Evolutionary conservation across 345 rosid species (phyloP), one percentile per base, ranked within the genome.

Genomic region (Gossypium longicalyx): DNA sequence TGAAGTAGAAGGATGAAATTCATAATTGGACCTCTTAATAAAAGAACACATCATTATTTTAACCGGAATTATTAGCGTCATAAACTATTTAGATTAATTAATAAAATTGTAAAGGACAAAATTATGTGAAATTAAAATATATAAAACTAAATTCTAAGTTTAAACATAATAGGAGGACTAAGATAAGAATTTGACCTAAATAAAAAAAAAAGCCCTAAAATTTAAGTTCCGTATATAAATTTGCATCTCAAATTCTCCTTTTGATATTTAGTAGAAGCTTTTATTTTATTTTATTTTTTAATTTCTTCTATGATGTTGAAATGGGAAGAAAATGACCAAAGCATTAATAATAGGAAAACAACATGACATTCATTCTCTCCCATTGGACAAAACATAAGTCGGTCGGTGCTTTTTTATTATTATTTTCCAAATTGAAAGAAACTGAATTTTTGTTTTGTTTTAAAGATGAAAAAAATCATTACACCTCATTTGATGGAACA

Each of bases 361-460:
- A 74, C 75, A 59, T 67, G 59, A 60, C 81, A 48, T 81, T 45
- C 64, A 47, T 67, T 68, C 47, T 12, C 44, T 75, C 65, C 34
- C 77, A 34, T 5, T 34, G 1, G 7, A 34, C 7, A 34, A 80
- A 77, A 20, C 64, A 69, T 57, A 71, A 76, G 87, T 82, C 87
- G 87, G 87, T 85, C 82, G 25, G 41, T 34, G 41, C 41, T 34
- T 59, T 59, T 53, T 60, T 69, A 12, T 66, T 67, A 71, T 48
- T 63, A 16, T 45, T 29, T 69, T 44, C 13, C 3, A 17, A 12
- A 68, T 69, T 5, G 25, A 47, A 74, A 54, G 17, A 58, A 58
- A 56, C 67, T 60, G 2, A 60, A 25, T 0, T 8, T 10, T 45
- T 45, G 49, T 62, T 19, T 1, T 62, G 65, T 74, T 38, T 75